Evolutionary conservation across 306 rosid species (phyloP), one percentile per base, ranked within the genome.

Genomic region (Malus sieversii): DNA sequence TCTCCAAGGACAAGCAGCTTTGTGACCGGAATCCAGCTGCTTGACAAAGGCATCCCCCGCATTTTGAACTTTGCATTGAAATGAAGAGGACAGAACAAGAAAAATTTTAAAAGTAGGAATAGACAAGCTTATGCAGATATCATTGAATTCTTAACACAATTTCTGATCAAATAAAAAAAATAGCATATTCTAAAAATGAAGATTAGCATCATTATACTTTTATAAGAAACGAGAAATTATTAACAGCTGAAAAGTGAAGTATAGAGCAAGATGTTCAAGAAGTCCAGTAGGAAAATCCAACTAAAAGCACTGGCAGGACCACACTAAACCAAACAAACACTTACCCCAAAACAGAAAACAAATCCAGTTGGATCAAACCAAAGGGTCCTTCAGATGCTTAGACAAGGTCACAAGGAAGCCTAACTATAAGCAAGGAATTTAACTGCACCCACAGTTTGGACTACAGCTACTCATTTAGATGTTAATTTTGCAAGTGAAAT

Each of bases 21-120:
- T 91, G 72, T 96, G 99, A 62, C 89, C 97, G 1, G 80, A 85
- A 85, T 90, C 97, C 89, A 96, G 94, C 85, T 90, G 88, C 86
- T 88, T 87, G 35, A 90, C 87, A 89, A 96, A 90, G 86, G 87
- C 92, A 73, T 89, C 89, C 60, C 87, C 78, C 45, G 96, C 96
- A 78, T 77, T 82, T 90, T 92, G 95, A 85, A 83, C 98, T 96
- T 82, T 46, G 73, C 84, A 68, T 77, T 73, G 64, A 84, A 76
- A 76, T 74, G 4, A 79, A 40, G 82, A 84, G 16, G 78, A 76
- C 44, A 75, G 51, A 64, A 73, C 33, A 22, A 64, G 12, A 74
- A 73, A 63, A 65, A 46, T 52, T 76, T 62, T 2, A 67, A 70
- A 66, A 70, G 60, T 59, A 78, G 71, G 15, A 72, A 78, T 52